Evolutionary conservation across 305 asterid genomes (phyloP).

Genomic region (Salvia sclarea): DNA sequence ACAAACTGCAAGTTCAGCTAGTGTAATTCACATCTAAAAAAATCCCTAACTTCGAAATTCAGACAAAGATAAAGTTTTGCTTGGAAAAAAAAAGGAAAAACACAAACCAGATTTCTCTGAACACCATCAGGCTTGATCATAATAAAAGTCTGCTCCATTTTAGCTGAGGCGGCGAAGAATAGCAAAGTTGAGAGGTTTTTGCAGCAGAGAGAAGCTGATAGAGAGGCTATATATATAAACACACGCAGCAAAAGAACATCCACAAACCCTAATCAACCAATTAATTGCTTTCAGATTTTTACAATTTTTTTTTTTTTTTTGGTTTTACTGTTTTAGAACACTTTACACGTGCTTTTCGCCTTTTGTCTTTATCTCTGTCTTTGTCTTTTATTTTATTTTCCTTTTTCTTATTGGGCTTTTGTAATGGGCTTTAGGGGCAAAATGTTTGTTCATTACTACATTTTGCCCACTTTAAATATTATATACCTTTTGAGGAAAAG

Average conservation of each 20-base stretch:
- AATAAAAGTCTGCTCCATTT: constrained; percentile 89
- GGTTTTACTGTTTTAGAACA: not conserved
- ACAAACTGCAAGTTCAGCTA: not conserved
- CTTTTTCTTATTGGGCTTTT: too few species aligned
- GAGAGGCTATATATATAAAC: constrained; percentile 8
- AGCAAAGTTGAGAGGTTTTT: not conserved
- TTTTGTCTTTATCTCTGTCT: too few species aligned
- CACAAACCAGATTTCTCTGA: constrained; percentile 75
- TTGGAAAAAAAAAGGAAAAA: not conserved
- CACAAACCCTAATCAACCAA: constrained; percentile 26
- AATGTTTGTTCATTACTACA: too few species aligned
- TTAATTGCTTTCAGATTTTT: not conserved
- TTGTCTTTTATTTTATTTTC: too few species aligned
- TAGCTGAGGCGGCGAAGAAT: constrained; percentile 20
- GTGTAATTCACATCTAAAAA: not conserved
- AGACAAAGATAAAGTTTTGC: not conserved
- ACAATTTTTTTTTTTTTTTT: not conserved
- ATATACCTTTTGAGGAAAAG: too few species aligned
- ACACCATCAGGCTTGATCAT: constrained; percentile 98
- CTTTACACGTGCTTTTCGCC: constrained; percentile 11
- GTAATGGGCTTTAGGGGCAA: too few species aligned
- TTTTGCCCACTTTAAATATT: too few species aligned
- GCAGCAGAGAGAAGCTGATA: not conserved
- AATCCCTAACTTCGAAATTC: not conserved
- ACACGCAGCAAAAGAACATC: not conserved